Conservation (phyloP, 805 yeast genomes). For the Spathaspora gorwiae region DNA sequence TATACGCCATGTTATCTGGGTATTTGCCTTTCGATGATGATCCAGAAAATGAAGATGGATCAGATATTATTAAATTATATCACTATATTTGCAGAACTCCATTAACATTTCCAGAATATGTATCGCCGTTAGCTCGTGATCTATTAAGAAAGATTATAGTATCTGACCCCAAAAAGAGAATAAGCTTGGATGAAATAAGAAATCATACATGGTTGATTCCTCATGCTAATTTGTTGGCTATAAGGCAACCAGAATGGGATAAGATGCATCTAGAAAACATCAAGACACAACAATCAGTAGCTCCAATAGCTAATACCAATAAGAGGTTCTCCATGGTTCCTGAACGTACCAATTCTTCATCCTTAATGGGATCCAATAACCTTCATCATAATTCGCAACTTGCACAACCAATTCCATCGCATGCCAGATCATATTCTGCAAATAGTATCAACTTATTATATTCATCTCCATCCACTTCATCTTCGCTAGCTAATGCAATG, state of each 20-base stretch:
- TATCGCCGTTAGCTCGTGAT: conserved; percentile 88
- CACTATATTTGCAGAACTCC: conserved; percentile 89
- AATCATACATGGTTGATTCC: conserved; percentile 87
- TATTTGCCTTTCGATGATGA: conserved; percentile 97
- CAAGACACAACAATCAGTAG: conserved; percentile 12
- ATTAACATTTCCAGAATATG: conserved; percentile 90
- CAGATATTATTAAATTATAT: conserved; percentile 85
- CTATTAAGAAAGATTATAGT: conserved; percentile 78
- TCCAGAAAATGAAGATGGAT: conserved; percentile 93
- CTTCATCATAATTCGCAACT: conserved; percentile 6
- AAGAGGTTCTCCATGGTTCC: conserved; percentile 44
- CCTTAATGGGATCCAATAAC: conserved; percentile 28
- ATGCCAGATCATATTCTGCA: conserved; percentile 34
- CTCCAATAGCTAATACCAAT: conserved; percentile 14
- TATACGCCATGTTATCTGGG: conserved; percentile 96
- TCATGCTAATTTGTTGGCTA: conserved; percentile 74
- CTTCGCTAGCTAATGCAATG: conserved; percentile 49
- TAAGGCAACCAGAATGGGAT: conserved; percentile 92
- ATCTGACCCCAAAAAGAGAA: conserved; percentile 77
- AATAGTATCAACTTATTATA: conserved; percentile 32
- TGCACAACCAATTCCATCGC: conserved; percentile 6
- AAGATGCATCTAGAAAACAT: conserved; percentile 32
- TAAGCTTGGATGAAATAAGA: conserved; percentile 63
- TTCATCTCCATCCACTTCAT: conserved; percentile 66
- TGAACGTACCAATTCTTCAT: conserved; percentile 35